phyloP scores from a whole-genome alignment of 495 filamentous ascomycete genomes.

The Corynascus novoguineensis region DNA sequence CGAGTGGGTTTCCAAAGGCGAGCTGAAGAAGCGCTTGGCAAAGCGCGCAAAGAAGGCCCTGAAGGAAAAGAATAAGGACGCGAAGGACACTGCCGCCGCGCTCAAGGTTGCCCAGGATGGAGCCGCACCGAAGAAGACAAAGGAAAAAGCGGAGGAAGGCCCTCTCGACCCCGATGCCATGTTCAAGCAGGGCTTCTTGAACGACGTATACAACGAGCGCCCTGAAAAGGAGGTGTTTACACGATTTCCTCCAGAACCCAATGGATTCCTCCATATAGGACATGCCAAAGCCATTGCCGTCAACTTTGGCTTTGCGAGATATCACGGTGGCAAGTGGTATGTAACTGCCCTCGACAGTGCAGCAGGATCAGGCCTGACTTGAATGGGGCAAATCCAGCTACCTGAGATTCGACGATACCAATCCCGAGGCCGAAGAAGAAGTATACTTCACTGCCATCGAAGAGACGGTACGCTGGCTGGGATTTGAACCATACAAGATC shows the following conservation, averaged over 20 bases:
- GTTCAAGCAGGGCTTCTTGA: constrained; percentile 82
- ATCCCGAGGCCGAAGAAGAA: constrained; percentile 77
- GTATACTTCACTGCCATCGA: constrained; percentile 71
- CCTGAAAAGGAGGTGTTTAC: constrained; percentile 62
- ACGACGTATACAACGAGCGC: constrained; percentile 72
- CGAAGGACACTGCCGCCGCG: constrained; percentile 9
- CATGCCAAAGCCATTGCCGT: constrained; percentile 95
- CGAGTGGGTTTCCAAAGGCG: constrained; percentile 60
- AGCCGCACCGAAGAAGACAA: constrained; percentile 40
- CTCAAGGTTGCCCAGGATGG: constrained; percentile 21
- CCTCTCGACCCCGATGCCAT: constrained; percentile 61
- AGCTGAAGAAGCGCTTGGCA: constrained; percentile 59
- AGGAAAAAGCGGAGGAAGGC: constrained; percentile 41
- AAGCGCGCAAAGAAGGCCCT: constrained; percentile 59
- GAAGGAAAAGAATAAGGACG: constrained; percentile 42
- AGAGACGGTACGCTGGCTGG: constrained; percentile 76
- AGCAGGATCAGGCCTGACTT: not conserved
- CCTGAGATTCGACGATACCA: constrained; percentile 73
- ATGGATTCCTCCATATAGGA: constrained; percentile 70
- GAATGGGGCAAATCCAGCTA: constrained; percentile 37
- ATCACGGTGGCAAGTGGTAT: constrained; percentile 67
- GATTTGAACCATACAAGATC: constrained; percentile 69
- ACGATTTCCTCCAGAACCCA: constrained; percentile 90
- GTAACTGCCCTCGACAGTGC: not conserved
- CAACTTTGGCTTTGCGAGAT: constrained; percentile 92